These are phyloP conservation scores for Pestalotiopsis sp. DNA, from an alignment of 2,329 filamentous ascomycete species.

Conservation along the genomic window DNA sequence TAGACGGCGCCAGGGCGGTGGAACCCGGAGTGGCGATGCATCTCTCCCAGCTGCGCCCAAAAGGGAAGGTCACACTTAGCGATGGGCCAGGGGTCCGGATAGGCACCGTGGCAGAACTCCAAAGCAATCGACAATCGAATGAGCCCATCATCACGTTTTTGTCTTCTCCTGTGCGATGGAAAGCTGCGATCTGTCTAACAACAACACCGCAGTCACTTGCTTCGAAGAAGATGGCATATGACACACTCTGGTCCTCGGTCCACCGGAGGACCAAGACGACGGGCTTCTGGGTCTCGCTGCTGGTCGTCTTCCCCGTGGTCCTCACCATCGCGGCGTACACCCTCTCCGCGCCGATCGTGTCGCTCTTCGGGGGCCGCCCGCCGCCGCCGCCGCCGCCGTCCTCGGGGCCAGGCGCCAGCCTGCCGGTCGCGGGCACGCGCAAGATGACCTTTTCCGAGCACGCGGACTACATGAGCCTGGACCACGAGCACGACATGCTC, in stretches of 20 bases:
- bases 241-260: not conserved
- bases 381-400: not conserved
- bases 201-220: too few species aligned
- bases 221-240: not conserved
- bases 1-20: not conserved
- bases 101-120: not conserved
- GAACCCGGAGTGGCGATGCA: not conserved
- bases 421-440: not conserved
- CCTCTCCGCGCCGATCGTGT: not conserved
- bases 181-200: too few species aligned
- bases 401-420: not conserved
- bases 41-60: not conserved
- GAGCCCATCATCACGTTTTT: not conserved
- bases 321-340: not conserved
- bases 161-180: too few species aligned
- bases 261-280: not conserved
- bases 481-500: not conserved
- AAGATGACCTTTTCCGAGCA: constrained; percentile 1
- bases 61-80: not conserved
- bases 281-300: not conserved
- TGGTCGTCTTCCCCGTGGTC: not conserved
- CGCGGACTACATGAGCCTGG: not conserved
- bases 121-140: not conserved
- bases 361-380: not conserved
- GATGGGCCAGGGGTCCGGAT: not conserved